A percentile compares a stretch with the other conserved stretches of the same genome.
phyloP scores from a whole-genome alignment of 345 rosid species.

The Lenwebbia sp. region DNA sequence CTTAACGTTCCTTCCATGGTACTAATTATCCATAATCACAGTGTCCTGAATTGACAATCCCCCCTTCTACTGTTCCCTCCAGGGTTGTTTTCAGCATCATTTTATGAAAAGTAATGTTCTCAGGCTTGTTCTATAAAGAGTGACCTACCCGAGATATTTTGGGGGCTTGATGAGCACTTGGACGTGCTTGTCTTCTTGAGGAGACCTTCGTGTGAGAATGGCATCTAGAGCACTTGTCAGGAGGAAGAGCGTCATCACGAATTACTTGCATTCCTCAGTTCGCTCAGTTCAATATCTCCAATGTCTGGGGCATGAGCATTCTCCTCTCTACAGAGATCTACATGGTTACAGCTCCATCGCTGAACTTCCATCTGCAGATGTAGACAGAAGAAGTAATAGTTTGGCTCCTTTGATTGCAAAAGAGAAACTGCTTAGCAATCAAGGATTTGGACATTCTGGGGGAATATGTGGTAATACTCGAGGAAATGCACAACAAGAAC shows the following conservation, averaged over 20 bases:
- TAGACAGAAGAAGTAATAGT: conserved; percentile 2
- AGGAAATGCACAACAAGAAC: conserved; percentile 15
- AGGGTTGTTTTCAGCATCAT: not conserved
- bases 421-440: conserved; percentile 9
- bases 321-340: conserved; percentile 12
- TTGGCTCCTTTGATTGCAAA: not conserved
- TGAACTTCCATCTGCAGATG: conserved; percentile 2
- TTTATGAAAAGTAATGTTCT: not conserved
- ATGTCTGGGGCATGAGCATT: conserved; percentile 11
- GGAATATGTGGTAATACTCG: conserved; percentile 11
- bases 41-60: not conserved
- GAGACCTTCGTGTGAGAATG: conserved; percentile 28
- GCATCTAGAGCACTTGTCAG: conserved; percentile 61
- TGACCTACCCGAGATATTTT: not conserved
- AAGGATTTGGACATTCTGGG: conserved; percentile 9
- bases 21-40: not conserved
- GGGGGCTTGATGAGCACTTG: not conserved
- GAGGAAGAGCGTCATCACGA: conserved; percentile 37
- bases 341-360: conserved; percentile 7
- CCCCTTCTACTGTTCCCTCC: not conserved
- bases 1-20: not conserved
- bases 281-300: conserved; percentile 31
- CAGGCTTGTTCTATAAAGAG: not conserved
- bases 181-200: conserved; percentile 4
- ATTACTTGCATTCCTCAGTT: conserved; percentile 27